These are phyloP conservation scores for Taphrina flavorubra DNA, from an alignment of 1,139 yeast genomes.

Conservation along the genomic window DNA sequence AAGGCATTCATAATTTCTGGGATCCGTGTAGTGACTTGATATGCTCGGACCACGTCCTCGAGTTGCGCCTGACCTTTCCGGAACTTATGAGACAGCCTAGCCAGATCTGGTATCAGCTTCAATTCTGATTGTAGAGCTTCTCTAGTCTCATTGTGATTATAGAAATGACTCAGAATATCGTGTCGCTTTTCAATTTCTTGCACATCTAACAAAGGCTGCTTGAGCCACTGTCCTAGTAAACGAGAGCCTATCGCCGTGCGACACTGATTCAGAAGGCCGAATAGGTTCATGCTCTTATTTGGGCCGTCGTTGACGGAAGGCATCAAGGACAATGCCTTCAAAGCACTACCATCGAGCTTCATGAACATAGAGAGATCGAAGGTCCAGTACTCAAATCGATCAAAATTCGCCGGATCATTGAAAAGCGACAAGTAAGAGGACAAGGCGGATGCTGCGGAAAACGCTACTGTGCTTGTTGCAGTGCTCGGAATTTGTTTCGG, in stretches of 20 bases:
- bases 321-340: constrained; percentile 82
- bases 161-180: constrained; percentile 68
- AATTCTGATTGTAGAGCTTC: constrained; percentile 70
- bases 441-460: constrained; percentile 66
- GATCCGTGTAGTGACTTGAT: constrained; percentile 72
- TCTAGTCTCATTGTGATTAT: constrained; percentile 72
- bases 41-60: constrained; percentile 90
- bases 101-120: constrained; percentile 78
- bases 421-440: constrained; percentile 62
- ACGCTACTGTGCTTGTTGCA: constrained; percentile 49
- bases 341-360: constrained; percentile 89
- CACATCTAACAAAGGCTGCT: constrained; percentile 82
- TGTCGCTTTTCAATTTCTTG: constrained; percentile 70
- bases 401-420: constrained; percentile 61
- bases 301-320: constrained; percentile 62
- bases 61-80: constrained; percentile 60
- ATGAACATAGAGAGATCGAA: constrained; percentile 78
- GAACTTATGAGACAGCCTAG: constrained; percentile 71
- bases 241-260: constrained; percentile 86
- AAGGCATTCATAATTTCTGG: constrained; percentile 62
- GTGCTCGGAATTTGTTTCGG: constrained; percentile 59
- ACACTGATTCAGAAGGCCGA: constrained; percentile 83
- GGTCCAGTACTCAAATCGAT: constrained; percentile 60
- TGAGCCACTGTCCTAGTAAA: constrained; percentile 88
- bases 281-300: constrained; percentile 66